A percentile compares a stretch with the other conserved stretches of the same genome.
Conservation (phyloP, 345 rosid genomes). For the Gossypium ekmanianum region DNA sequence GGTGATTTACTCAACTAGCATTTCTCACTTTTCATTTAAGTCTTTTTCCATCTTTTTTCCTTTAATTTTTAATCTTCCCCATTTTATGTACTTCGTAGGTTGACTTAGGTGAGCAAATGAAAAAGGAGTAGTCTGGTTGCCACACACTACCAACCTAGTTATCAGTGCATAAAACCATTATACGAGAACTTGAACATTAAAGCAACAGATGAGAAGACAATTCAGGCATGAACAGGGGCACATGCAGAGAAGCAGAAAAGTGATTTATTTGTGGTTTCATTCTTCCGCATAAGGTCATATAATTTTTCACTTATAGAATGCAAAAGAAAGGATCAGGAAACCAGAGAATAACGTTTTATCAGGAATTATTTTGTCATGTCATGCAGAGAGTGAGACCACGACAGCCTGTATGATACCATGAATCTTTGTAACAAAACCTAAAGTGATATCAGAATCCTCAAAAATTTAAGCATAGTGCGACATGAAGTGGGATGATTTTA, state of each 20-base stretch:
- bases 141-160: neutral
- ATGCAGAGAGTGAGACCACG: neutral
- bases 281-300: neutral
- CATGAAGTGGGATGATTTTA: neutral
- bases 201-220: neutral
- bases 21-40: neutral
- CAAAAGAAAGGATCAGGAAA: neutral
- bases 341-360: neutral
- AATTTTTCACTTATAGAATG: neutral
- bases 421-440: neutral
- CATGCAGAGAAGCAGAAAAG: neutral
- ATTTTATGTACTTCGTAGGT: neutral
- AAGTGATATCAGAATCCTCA: neutral
- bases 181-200: neutral
- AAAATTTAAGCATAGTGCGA: neutral
- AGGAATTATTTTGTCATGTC: neutral
- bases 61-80: neutral
- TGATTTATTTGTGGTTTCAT: conserved; percentile 1
- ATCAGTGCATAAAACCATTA: neutral
- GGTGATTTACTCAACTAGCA: neutral
- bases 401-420: neutral
- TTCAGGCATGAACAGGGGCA: neutral
- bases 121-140: neutral
- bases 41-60: conserved; percentile 3
- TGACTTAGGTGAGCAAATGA: neutral